phyloP scores from a whole-genome alignment of 305 asterid genomes.

The Striga hermonthica region DNA sequence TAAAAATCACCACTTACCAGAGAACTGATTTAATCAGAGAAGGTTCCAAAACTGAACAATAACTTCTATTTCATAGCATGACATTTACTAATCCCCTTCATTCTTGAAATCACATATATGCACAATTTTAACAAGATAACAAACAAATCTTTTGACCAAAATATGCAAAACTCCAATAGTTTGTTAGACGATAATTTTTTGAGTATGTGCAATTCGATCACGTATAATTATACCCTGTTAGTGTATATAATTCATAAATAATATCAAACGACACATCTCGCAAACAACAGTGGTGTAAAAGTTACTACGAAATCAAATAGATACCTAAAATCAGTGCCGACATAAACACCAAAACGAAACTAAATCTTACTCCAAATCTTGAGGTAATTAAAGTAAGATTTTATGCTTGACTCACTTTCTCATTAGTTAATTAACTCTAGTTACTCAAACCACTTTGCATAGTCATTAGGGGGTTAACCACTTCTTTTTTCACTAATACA shows the following conservation, averaged over 20 bases:
- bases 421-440: slow-evolving; percentile 38
- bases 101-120: too few relatives aligned
- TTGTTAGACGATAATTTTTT: background rate
- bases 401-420: slow-evolving; percentile 37
- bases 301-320: background rate
- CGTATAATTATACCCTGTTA: background rate
- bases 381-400: slow-evolving; percentile 37
- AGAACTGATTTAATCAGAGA: background rate
- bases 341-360: slow-evolving; percentile 27
- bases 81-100: background rate
- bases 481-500: slow-evolving; percentile 34
- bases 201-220: background rate
- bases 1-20: background rate
- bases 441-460: slow-evolving; percentile 36
- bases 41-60: background rate
- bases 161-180: background rate
- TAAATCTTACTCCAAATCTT: slow-evolving; percentile 33
- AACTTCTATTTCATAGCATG: background rate
- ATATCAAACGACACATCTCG: too few relatives aligned
- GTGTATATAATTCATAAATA: too few relatives aligned
- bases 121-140: background rate
- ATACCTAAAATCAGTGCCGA: slow-evolving; percentile 20
- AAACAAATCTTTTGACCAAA: background rate
- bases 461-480: slow-evolving; percentile 25
- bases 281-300: background rate